phyloP scores from a whole-genome alignment of 768 basidiomycete genomes.

The Psilocybe tampanensis region DNA sequence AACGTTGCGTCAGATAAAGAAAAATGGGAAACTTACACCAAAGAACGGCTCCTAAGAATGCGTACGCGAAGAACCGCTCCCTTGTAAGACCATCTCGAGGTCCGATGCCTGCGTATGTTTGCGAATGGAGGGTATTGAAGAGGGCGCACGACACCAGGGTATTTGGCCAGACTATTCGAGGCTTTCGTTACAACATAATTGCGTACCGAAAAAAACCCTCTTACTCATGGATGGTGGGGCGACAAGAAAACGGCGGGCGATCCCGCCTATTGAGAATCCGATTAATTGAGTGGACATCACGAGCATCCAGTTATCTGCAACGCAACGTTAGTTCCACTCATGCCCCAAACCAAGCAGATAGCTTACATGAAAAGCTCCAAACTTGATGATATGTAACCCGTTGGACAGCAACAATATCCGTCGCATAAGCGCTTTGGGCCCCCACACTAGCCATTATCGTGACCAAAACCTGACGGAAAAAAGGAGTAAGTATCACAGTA shows the following conservation, averaged over 20 bases:
- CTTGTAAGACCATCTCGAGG: constrained; percentile 54
- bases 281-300: constrained; percentile 76
- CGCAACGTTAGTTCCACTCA: not conserved
- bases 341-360: not conserved
- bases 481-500: constrained; percentile 8
- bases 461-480: constrained; percentile 49
- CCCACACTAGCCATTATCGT: constrained; percentile 66
- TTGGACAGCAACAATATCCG: constrained; percentile 77
- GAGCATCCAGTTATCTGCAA: constrained; percentile 57
- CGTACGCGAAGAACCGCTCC: constrained; percentile 61
- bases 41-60: constrained; percentile 45
- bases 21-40: constrained; percentile 42
- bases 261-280: constrained; percentile 58
- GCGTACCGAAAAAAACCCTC: constrained; percentile 7
- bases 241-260: constrained; percentile 65
- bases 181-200: constrained; percentile 2
- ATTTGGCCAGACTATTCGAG: constrained; percentile 64
- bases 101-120: constrained; percentile 57
- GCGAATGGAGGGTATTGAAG: constrained; percentile 75
- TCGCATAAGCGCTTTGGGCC: constrained; percentile 62
- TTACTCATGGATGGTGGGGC: constrained; percentile 66
- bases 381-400: constrained; percentile 65
- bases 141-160: constrained; percentile 70
- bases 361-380: constrained; percentile 50
- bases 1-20: not conserved